Percentiles rank a stretch among this genome's conserved stretches.
Evolutionary conservation across 2,329 filamentous ascomycete species (phyloP).

Genomic region (Aspergillus caelatus): DNA sequence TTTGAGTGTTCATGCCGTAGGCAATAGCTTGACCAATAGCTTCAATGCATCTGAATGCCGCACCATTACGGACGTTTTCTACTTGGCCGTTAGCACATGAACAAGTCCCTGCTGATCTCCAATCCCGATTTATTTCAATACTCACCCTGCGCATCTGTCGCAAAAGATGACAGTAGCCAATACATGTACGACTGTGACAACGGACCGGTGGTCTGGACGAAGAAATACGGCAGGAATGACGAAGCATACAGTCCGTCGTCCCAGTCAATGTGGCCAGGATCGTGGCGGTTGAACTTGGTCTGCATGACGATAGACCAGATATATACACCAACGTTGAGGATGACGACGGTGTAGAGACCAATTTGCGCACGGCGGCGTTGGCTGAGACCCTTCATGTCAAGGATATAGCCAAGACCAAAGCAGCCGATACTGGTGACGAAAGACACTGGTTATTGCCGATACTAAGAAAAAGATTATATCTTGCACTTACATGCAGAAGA

Average conservation of each 20-base stretch:
- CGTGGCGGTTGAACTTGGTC: conserved; percentile 39
- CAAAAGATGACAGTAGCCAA: conserved; percentile 49
- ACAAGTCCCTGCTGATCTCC: too few relatives aligned
- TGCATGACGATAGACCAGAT: conserved; percentile 56
- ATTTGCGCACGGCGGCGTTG: conserved; percentile 51
- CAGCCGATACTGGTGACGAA: conserved; percentile 43
- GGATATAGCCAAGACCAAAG: conserved; percentile 53
- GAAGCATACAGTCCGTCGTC: conserved; percentile 46
- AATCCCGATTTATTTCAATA: conserved; percentile 17
- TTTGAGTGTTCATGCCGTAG: conserved; percentile 48
- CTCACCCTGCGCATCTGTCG: conserved; percentile 44
- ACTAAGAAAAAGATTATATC: background rate
- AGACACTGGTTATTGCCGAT: background rate
- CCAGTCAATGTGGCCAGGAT: conserved; percentile 53
- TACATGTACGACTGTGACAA: conserved; percentile 52
- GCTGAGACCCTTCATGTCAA: conserved; percentile 43
- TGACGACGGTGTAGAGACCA: conserved; percentile 49
- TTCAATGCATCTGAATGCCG: conserved; percentile 46
- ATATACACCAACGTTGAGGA: conserved; percentile 53
- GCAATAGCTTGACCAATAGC: conserved; percentile 46
- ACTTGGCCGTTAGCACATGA: background rate
- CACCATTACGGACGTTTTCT: conserved; percentile 47
- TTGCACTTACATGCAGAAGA: conserved; percentile 50
- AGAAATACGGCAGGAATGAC: conserved; percentile 53
- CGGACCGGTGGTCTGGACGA: conserved; percentile 49